Percentiles rank a stretch among this genome's conserved stretches.
Evolutionary conservation across 139 green algal genomes (phyloP).

Genomic region (Trebouxia sp.): DNA sequence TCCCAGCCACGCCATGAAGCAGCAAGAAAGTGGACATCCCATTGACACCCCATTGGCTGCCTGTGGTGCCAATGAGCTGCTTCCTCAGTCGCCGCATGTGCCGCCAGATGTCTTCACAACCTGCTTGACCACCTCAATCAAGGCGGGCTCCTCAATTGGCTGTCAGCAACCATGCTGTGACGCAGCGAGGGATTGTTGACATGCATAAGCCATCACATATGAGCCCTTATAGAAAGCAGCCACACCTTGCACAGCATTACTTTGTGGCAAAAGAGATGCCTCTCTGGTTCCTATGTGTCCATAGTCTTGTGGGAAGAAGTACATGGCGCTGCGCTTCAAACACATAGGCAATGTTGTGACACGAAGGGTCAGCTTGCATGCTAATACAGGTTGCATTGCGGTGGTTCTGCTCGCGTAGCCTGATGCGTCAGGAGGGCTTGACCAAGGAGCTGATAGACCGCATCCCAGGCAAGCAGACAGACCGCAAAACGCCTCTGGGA

Average conservation of each 20-base stretch:
- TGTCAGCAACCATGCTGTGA: too few relatives aligned
- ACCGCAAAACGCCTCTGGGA: constrained; percentile 97
- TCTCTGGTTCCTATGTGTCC: too few relatives aligned
- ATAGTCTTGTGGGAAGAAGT: too few relatives aligned
- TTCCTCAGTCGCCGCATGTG: constrained; percentile 89
- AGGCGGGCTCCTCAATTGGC: too few relatives aligned
- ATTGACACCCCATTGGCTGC: constrained; percentile 92
- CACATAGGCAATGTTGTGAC: too few relatives aligned
- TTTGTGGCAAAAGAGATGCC: too few relatives aligned
- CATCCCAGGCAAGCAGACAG: constrained; percentile 81
- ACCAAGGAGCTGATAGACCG: constrained; percentile 81
- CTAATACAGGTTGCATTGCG: constrained; percentile 77
- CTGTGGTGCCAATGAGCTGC: constrained; percentile 82
- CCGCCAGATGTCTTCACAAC: constrained; percentile 96
- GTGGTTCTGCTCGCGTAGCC: constrained; percentile 75
- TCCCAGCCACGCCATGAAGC: not conserved
- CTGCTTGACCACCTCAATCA: constrained; percentile 97
- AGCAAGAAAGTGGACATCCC: not conserved
- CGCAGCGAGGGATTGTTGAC: too few relatives aligned
- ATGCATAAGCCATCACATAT: too few relatives aligned
- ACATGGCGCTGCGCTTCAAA: too few relatives aligned
- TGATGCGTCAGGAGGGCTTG: constrained; percentile 70
- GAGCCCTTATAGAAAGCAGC: too few relatives aligned
- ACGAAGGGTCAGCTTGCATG: too few relatives aligned
- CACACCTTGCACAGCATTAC: too few relatives aligned